Percentiles rank a stretch among this genome's conserved stretches.
phyloP scores from a whole-genome alignment of 2,329 filamentous ascomycete species.

The Hypoxylon sp. region DNA sequence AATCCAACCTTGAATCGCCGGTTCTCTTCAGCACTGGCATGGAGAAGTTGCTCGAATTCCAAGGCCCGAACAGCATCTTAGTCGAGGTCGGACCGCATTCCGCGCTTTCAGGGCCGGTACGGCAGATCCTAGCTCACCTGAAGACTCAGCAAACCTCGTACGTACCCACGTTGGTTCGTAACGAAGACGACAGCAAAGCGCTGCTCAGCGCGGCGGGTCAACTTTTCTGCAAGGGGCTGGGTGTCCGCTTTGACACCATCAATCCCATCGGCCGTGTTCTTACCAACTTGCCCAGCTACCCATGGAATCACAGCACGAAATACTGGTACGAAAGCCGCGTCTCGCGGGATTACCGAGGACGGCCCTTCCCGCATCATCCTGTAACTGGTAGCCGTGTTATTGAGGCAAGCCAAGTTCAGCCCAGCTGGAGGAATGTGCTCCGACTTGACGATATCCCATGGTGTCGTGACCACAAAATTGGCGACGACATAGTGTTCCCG shows the following conservation, averaged over 20 bases:
- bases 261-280: neutral
- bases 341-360: constrained; percentile 44
- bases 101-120: neutral
- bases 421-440: constrained; percentile 30
- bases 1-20: neutral
- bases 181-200: neutral
- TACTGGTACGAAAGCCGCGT: constrained; percentile 46
- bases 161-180: neutral
- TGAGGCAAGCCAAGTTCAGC: neutral
- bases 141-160: neutral
- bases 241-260: neutral
- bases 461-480: constrained; percentile 62
- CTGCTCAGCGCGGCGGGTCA: neutral
- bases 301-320: constrained; percentile 46
- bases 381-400: neutral
- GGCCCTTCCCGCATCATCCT: constrained; percentile 29
- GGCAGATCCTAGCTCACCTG: neutral
- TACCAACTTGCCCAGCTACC: constrained; percentile 48
- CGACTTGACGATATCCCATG: constrained; percentile 55
- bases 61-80: neutral
- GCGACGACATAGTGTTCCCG: constrained; percentile 51
- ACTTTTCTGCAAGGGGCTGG: neutral
- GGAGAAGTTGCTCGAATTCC: neutral
- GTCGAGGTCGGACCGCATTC: neutral
- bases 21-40: neutral